A percentile compares a stretch with the other conserved stretches of the same genome.
phyloP scores from a whole-genome alignment of 2,329 filamentous ascomycete genomes.

The Alternaria brassicicola region DNA sequence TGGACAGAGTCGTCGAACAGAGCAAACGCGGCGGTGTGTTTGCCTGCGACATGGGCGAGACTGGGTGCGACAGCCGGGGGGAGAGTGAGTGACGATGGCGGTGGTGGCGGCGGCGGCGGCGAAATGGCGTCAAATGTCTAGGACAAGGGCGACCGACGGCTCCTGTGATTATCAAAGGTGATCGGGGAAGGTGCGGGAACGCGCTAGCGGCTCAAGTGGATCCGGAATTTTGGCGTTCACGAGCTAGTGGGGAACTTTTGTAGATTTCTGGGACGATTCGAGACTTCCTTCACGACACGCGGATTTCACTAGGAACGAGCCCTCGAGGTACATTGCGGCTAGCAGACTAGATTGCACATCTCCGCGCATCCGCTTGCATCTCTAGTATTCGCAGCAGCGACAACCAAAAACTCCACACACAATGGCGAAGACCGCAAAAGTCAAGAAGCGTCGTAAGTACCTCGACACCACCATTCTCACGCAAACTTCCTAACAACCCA shows the following conservation, averaged over 20 bases:
- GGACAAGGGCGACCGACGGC: slow-evolving; percentile 13
- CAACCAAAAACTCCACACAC: background rate
- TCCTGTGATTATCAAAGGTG: slow-evolving; percentile 12
- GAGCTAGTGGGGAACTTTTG: slow-evolving; percentile 22
- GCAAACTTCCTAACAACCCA: slow-evolving; percentile 14
- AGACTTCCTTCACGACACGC: background rate
- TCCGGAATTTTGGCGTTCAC: slow-evolving; percentile 19
- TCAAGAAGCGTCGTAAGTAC: slow-evolving; percentile 52
- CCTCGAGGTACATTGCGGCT: background rate
- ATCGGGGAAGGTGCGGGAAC: slow-evolving; percentile 23
- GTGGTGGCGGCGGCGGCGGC: slow-evolving; percentile 21
- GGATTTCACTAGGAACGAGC: background rate
- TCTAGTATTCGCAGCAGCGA: background rate
- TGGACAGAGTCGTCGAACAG: slow-evolving; percentile 23
- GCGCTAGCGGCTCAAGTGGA: slow-evolving; percentile 14
- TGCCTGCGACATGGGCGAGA: slow-evolving; percentile 46
- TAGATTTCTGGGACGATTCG: slow-evolving; percentile 1
- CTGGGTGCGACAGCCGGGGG: slow-evolving; percentile 5
- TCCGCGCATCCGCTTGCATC: background rate
- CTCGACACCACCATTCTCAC: background rate
- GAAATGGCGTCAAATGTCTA: slow-evolving; percentile 17
- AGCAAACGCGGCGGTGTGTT: slow-evolving; percentile 37
- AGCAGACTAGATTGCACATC: background rate
- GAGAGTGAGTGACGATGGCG: slow-evolving; percentile 15
- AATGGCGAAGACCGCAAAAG: slow-evolving; percentile 56